Evolutionary conservation across 2,329 filamentous ascomycete genomes (phyloP), one percentile per base, ranked within the genome.

Genomic region (Xenoacremonium recifei): DNA sequence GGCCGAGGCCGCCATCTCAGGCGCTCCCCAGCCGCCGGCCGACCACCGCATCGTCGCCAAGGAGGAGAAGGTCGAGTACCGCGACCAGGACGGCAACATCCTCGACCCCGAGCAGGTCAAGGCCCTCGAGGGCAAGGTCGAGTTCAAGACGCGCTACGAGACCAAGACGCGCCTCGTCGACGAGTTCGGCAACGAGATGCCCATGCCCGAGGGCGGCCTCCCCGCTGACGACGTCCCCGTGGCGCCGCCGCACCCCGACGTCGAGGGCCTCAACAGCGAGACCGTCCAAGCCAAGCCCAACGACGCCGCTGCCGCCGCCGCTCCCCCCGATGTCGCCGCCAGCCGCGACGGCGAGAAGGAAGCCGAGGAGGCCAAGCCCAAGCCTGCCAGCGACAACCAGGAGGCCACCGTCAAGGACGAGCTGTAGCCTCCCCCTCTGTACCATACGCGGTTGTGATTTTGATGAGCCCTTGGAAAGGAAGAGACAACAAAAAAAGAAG

Each of bases 81-180:
- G 93, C 40, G 93, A 97, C 65, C 89, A 96, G 66, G 77, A 95
- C 55, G 93, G 93, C 52, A 96, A 96, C 60, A 65, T 97, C 21
- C 79, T 99, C 21, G 74, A 92, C 59, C 82, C 86, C 40, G 87
- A 90, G 59, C 81, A 96, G 63, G 90, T 99, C 45, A 81, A 86
- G 58, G 80, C 79, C 16, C 80, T 99, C 21, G 80, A 92, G 65
- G 93, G 92, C 58, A 95, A 96, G 68, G 91, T 97, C 45, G 89
- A 89, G 58, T 96, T 99, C 71, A 84, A 95, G 71, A 97, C 93
- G 11, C 86, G 85, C 53, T 96, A 96, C 63, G 92, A 97, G 74
- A 96, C 92, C n/a, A 80, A 87, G 51, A 96, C 90, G 7, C 84
- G 89, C 44, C 68, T 97, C 42, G 75, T 96, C 30, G 89, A 96